Conservation (phyloP, 768 basidiomycete species). For the Cystobasidium onofrii region DNA sequence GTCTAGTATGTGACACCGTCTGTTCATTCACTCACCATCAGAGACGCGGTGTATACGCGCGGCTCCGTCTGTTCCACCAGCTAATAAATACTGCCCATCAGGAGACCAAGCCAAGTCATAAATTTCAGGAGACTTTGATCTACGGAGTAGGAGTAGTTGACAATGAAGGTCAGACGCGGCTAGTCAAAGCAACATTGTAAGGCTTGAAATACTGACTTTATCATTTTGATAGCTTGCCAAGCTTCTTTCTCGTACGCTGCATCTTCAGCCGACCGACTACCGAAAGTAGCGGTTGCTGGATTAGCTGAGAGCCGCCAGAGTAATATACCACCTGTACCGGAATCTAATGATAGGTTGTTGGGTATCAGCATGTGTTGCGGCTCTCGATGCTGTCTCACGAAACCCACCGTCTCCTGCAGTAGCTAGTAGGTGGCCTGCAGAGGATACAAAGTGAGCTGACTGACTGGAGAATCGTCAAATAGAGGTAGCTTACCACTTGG, state of each 20-base stretch:
- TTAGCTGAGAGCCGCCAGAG: slow-evolving; percentile 80
- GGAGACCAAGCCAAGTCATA: slow-evolving; percentile 98
- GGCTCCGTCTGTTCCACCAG: slow-evolving; percentile 94
- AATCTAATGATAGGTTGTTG: background rate
- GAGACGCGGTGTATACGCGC: slow-evolving; percentile 69
- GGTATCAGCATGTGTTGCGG: too few species aligned
- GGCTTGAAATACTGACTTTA: slow-evolving; percentile 26
- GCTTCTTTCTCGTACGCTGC: slow-evolving; percentile 82
- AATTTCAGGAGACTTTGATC: slow-evolving; percentile 60
- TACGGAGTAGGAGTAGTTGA: slow-evolving; percentile 43
- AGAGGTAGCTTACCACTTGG: slow-evolving; percentile 75
- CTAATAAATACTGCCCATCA: slow-evolving; percentile 81
- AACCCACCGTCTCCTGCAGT: slow-evolving; percentile 90
- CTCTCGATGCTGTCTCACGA: background rate
- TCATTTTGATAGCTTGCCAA: slow-evolving; percentile 61
- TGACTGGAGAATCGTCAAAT: slow-evolving; percentile 23
- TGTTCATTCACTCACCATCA: slow-evolving; percentile 54
- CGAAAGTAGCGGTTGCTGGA: slow-evolving; percentile 70
- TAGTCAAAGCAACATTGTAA: too few species aligned
- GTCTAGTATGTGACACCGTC: too few species aligned
- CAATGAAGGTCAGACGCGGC: too few species aligned
- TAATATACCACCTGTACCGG: slow-evolving; percentile 68
- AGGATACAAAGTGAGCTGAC: background rate
- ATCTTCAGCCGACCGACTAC: slow-evolving; percentile 50
- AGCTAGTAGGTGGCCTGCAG: slow-evolving; percentile 74